phyloP scores from a whole-genome alignment of 2,329 filamentous ascomycete species.

The Colletotrichum australisinense region DNA sequence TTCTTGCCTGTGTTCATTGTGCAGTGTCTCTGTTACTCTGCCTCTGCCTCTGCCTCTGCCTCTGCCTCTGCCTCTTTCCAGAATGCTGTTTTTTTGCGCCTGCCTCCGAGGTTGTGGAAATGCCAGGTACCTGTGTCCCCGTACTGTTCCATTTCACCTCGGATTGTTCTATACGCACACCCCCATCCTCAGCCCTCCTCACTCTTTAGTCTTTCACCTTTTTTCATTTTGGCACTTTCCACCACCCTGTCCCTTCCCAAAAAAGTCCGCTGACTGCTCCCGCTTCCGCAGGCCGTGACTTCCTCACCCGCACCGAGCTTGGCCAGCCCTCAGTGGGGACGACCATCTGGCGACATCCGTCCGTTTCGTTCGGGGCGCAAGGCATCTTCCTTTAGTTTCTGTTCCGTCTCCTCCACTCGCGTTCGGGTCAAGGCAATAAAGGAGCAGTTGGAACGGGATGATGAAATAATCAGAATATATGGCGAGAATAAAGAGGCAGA shows the following conservation, averaged over 20 bases:
- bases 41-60: too few relatives aligned
- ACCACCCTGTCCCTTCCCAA: neutral
- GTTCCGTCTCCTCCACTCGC: neutral
- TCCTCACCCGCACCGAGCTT: neutral
- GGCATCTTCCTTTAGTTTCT: neutral
- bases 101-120: neutral
- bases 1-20: neutral
- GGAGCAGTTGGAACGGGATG: neutral
- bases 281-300: neutral
- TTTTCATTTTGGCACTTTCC: neutral
- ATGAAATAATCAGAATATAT: neutral
- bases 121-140: neutral
- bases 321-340: conserved; percentile 5
- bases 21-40: neutral
- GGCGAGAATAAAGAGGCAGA: neutral
- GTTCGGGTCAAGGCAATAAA: neutral
- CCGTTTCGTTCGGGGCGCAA: neutral
- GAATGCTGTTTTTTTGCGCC: neutral
- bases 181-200: neutral
- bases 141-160: neutral
- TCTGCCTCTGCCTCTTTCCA: too few relatives aligned
- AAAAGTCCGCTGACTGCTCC: conserved; percentile 24
- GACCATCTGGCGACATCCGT: conserved; percentile 17
- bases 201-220: neutral
- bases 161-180: neutral